Conservation (phyloP, 208 protist species). For the Trypanosoma theileri region DNA sequence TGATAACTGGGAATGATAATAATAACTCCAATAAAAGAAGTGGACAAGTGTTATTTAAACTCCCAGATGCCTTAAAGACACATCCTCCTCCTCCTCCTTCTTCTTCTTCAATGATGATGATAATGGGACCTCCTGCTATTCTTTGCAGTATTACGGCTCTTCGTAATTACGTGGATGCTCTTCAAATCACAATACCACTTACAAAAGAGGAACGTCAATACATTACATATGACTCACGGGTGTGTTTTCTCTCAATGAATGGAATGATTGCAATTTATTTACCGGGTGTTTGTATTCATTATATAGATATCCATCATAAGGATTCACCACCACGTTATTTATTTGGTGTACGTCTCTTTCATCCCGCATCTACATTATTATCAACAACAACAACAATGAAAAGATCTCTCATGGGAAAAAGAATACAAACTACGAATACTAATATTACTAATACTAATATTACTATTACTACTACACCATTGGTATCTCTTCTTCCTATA, state of each 20-base stretch:
- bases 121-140: constrained; percentile 14
- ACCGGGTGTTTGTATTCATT: constrained; percentile 24
- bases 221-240: constrained; percentile 18
- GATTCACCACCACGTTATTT: constrained; percentile 25
- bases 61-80: background rate
- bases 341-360: constrained; percentile 22
- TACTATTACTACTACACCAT: no score
- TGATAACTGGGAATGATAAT: background rate
- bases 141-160: constrained; percentile 27
- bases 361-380: background rate
- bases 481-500: constrained; percentile 10
- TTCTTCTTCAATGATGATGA: no score
- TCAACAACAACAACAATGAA: background rate
- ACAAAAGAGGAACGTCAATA: constrained; percentile 12
- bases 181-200: constrained; percentile 19
- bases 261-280: constrained; percentile 32
- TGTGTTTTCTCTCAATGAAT: constrained; percentile 22
- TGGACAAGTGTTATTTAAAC: background rate
- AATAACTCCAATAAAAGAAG: background rate
- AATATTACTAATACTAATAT: no score
- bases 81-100: no score
- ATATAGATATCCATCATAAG: constrained; percentile 29
- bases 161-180: constrained; percentile 22
- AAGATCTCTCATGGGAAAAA: no score
- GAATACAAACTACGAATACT: no score